Evolutionary conservation across 2,329 filamentous ascomycete species (phyloP).

Genomic region (Colletotrichum shisoi): DNA sequence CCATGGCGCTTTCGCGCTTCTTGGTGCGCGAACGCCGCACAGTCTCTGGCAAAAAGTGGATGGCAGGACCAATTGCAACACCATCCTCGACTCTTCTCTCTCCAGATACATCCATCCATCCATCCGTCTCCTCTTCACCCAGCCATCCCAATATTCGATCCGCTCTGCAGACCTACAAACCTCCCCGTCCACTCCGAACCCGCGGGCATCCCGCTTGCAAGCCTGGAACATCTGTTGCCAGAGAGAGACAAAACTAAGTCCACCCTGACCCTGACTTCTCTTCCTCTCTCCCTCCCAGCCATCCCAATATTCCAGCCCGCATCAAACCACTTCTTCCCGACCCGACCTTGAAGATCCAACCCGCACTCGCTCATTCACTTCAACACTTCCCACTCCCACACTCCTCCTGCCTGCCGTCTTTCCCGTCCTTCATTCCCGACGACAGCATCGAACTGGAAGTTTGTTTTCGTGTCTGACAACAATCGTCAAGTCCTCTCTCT

Average conservation of each 20-base stretch:
- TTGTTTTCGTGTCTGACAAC: conserved; percentile 36
- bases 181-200: conserved; percentile 20
- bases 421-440: conserved; percentile 17
- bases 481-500: conserved; percentile 19
- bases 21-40: conserved; percentile 13
- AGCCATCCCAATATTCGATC: conserved; percentile 42
- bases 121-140: conserved; percentile 27
- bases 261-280: conserved; percentile 33
- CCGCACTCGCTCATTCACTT: conserved; percentile 22
- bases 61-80: conserved; percentile 40
- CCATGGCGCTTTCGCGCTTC: conserved; percentile 12
- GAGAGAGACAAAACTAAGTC: conserved; percentile 41
- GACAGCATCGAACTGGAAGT: conserved; percentile 30
- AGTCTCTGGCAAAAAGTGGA: conserved; percentile 34
- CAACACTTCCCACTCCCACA: conserved; percentile 19
- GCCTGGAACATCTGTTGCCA: conserved; percentile 20
- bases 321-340: conserved; percentile 22
- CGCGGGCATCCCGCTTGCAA: conserved; percentile 26
- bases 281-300: conserved; percentile 33
- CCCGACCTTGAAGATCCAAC: conserved; percentile 29
- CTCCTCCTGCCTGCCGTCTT: conserved; percentile 16
- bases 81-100: conserved; percentile 16
- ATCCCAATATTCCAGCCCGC: conserved; percentile 36
- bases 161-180: conserved; percentile 33
- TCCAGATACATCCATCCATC: conserved; percentile 30